These are phyloP conservation scores for Annona squamosa DNA, from an alignment of 164 flowering plant genomes.

Conservation along the genomic window DNA sequence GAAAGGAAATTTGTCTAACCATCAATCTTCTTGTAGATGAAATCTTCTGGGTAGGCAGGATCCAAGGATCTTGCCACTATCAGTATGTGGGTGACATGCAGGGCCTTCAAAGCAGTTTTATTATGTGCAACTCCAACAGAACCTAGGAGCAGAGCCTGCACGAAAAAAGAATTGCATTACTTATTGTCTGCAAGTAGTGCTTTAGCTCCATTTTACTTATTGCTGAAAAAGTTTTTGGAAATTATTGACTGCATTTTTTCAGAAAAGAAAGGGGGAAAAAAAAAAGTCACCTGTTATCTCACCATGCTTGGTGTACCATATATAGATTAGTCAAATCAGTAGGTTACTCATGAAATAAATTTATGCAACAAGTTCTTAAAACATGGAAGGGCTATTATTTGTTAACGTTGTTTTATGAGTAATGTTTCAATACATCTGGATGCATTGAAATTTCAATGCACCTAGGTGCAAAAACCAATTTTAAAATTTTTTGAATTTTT, in stretches of 20 bases:
- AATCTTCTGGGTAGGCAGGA: constrained; percentile 49
- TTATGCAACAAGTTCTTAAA: not conserved
- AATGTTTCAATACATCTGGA: too few relatives aligned
- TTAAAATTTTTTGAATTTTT: too few relatives aligned
- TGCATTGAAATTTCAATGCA: too few relatives aligned
- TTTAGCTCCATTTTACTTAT: not conserved
- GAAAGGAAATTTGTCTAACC: constrained; percentile 29
- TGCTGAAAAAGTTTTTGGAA: not conserved
- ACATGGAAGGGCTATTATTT: too few relatives aligned
- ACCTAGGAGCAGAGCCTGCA: constrained; percentile 79
- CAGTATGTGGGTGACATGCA: constrained; percentile 71
- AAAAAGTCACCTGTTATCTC: not conserved
- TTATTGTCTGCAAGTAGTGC: not conserved
- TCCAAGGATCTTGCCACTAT: constrained; percentile 39
- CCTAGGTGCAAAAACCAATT: too few relatives aligned
- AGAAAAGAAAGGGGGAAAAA: not conserved
- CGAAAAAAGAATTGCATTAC: not conserved
- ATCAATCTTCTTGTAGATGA: constrained; percentile 48
- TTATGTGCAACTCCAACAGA: constrained; percentile 78
- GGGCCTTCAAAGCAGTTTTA: constrained; percentile 41
- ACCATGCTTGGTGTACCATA: not conserved
- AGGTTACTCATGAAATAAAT: not conserved
- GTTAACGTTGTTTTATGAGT: too few relatives aligned
- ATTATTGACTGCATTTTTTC: not conserved
- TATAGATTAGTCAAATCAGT: not conserved